Base-by-base conservation (phyloP, 352 stramenopile species). In the Thalassiosira exigua region DNA sequence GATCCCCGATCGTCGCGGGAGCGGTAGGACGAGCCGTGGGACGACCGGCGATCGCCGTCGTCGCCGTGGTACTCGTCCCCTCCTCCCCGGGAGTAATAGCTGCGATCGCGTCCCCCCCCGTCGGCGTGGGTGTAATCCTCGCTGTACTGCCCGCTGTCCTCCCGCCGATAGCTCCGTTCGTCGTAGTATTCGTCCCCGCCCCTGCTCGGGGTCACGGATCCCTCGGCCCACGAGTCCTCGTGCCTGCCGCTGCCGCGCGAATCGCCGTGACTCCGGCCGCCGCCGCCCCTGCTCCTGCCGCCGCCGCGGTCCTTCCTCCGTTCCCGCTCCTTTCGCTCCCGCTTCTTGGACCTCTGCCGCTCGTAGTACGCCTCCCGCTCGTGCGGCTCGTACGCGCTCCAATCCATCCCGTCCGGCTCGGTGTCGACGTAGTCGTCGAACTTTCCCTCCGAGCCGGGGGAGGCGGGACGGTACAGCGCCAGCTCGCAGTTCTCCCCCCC, bases 381-480 rank as follows among this genome's bases (percentile, higher is more conserved):
- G n/a, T 50, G 24, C 12, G 69, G 69, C 22, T 36, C 39, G 29
- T 79, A 79, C 11, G 75, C 75, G 59, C 61, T 76, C 75, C 75
- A 84, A 66, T 84, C 75, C 75, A 84, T 84, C 0, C 75, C 75
- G 62, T 84, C 75, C 27, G 75, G 75, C 21, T 84, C 69, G 30
- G 58, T 79, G 69, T 84, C 75, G 3, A 84, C 75, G 58, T 84
- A 84, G 51, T 84, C 75, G 64, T 76, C 69, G 71, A 39, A 79
- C 19, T 48, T 52, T 22, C 21, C 41, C 33, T 76, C 36, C 4
- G 24, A 19, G 33, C 39, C 36, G 4, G 17, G 4, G 7, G 36
- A 33, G 11, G 60, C 42, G 41, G n/a, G 17, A 0, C 14, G n/a
- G 24, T 54, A 19, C 2, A 29, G 42, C 0, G 26, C 12, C 27